phyloP scores from a whole-genome alignment of 2,329 filamentous ascomycete species.

The Apiospora sp. region DNA sequence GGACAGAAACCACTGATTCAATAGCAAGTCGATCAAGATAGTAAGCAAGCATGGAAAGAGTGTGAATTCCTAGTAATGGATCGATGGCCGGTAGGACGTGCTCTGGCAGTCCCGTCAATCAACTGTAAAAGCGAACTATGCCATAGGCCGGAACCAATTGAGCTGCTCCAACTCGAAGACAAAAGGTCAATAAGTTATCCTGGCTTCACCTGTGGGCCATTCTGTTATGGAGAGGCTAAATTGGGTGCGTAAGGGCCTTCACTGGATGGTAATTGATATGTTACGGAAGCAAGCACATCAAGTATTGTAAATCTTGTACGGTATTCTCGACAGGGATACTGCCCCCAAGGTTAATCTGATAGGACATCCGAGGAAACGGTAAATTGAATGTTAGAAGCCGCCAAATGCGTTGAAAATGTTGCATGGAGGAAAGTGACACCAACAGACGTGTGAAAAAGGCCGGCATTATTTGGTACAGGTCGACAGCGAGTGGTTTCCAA shows the following conservation, averaged over 20 bases:
- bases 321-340: background rate
- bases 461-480: background rate
- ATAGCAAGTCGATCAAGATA: too few relatives aligned
- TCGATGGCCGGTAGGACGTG: background rate
- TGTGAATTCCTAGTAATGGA: background rate
- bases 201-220: background rate
- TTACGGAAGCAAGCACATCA: background rate
- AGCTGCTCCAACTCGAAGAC: background rate
- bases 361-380: too few relatives aligned
- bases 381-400: background rate
- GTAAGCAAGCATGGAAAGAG: background rate
- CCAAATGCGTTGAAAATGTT: background rate
- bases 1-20: background rate
- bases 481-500: background rate
- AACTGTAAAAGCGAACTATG: background rate
- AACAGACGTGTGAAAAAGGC: background rate
- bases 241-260: background rate
- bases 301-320: background rate
- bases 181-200: background rate
- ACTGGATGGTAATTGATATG: too few relatives aligned
- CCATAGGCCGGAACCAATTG: background rate
- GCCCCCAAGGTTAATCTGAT: background rate
- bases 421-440: background rate
- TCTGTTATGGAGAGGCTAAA: background rate
- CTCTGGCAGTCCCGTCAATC: background rate